Conservation (phyloP, 805 yeast species). For the Debaryomyces tyrocola region DNA sequence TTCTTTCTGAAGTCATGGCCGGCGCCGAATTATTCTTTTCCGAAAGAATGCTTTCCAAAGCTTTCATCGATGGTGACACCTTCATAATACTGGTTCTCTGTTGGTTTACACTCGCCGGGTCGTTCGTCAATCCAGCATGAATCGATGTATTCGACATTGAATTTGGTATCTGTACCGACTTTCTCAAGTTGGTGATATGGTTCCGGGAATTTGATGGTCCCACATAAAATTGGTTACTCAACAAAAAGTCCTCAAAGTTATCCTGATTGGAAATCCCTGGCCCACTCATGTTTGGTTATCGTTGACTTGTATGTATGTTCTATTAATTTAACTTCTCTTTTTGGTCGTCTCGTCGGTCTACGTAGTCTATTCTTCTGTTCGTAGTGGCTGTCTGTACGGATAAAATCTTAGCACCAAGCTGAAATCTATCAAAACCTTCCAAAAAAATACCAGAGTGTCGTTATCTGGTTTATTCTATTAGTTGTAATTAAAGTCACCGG, state of each 20-base stretch:
- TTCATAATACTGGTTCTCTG: conserved; percentile 32
- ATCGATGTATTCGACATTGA: conserved; percentile 26
- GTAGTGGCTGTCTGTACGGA: no score
- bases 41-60: conserved; percentile 35
- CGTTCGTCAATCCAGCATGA: conserved; percentile 11
- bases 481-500: no score
- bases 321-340: no score
- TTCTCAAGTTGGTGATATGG: conserved; percentile 26
- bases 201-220: conserved; percentile 20
- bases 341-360: no score
- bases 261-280: conserved; percentile 5
- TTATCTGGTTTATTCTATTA: no score
- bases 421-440: no score
- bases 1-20: neutral
- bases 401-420: no score
- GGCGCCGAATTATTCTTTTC: conserved; percentile 11
- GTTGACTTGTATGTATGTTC: no score
- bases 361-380: no score
- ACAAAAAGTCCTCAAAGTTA: conserved; percentile 30
- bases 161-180: conserved; percentile 26
- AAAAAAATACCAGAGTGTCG: no score
- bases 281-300: no score
- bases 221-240: conserved; percentile 35
- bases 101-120: neutral
- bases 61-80: conserved; percentile 41